Evolutionary conservation across 345 rosid genomes (phyloP).

Genomic region (Abelmoschus esculentus): DNA sequence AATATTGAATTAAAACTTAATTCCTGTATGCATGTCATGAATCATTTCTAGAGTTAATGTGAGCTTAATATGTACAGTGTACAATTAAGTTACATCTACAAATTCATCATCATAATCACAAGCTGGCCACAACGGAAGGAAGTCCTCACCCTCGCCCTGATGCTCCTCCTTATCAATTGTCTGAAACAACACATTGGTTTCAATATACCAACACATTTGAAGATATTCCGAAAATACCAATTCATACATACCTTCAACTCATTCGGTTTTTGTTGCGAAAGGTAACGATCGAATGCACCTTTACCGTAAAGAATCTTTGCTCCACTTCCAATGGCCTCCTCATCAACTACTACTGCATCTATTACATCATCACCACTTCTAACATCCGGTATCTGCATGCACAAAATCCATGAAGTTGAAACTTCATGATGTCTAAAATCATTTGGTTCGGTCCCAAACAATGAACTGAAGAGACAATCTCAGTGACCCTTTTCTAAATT

Average conservation of each 20-base stretch:
- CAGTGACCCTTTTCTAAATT: background rate
- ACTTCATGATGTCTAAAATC: background rate
- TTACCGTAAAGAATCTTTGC: slow-evolving; percentile 83
- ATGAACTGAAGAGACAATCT: background rate
- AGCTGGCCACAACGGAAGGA: slow-evolving; percentile 76
- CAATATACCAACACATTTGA: background rate
- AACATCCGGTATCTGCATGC: slow-evolving; percentile 74
- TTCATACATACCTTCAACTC: slow-evolving; percentile 24
- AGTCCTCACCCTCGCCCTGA: slow-evolving; percentile 54
- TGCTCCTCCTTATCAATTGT: slow-evolving; percentile 30
- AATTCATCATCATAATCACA: slow-evolving; percentile 37
- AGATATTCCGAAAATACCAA: background rate
- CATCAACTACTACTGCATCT: slow-evolving; percentile 85
- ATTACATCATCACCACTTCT: slow-evolving; percentile 60
- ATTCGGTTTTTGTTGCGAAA: slow-evolving; percentile 41
- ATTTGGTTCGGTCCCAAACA: background rate
- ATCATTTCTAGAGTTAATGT: slow-evolving; percentile 5
- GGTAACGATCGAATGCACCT: slow-evolving; percentile 65
- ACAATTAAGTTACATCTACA: slow-evolving; percentile 29
- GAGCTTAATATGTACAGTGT: slow-evolving; percentile 43
- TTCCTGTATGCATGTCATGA: background rate
- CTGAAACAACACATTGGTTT: slow-evolving; percentile 28
- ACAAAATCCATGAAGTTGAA: background rate
- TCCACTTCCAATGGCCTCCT: slow-evolving; percentile 65
- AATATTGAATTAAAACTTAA: too few species aligned